Base-by-base conservation (phyloP, 1,284 basidiomycete genomes). In the Ganoderma boninense region DNA sequence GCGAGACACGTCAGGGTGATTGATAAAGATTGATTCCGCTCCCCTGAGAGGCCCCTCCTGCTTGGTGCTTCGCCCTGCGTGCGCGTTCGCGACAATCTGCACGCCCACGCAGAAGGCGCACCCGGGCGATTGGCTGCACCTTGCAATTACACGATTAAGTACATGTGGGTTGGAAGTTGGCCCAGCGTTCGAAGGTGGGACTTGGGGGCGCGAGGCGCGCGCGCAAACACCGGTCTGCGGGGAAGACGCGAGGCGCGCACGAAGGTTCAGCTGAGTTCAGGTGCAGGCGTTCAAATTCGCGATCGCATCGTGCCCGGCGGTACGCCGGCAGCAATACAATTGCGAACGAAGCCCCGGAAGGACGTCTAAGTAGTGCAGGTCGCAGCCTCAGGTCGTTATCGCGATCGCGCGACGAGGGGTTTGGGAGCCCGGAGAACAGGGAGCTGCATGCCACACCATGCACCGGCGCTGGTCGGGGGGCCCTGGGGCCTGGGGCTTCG, bases 1-100 rank as follows among this genome's bases (percentile, higher is more conserved):
- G 35, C 57, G 57, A 60, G 57, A 60, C 57, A 20, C 38, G 57
- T 60, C 38, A 60, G 57, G 35, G n/a, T 60, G 57, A 60, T 60
- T 60, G 57, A 60, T 60, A 26, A 40, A 40, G 38, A 40, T 26
- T 54, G 23, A 26, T 20, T 23, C 35, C 38, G 35, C n/a, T 38
- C 57, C 57, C 35, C 32, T n/a, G 32, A 57, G 54, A 57, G 54
- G 7, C 54, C 32, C 32, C 14, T 35, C 54, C 14, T 29, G 54
- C 54, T 18, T 49, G n/a, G 38, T 29, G 54, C 54, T 18, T 49
- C n/a, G 38, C 38, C 38, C 38, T 10, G 38, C 46, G 3, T 2
- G 20, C 46, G 29, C 29, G 54, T 10, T 35, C 57, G 57, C 35
- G 20, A n/a, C 20, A 38, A 60, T 40, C 57, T 23, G 11, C 57